Evolutionary conservation across 805 yeast species (phyloP).

Genomic region (Sugiyamaella americana): DNA sequence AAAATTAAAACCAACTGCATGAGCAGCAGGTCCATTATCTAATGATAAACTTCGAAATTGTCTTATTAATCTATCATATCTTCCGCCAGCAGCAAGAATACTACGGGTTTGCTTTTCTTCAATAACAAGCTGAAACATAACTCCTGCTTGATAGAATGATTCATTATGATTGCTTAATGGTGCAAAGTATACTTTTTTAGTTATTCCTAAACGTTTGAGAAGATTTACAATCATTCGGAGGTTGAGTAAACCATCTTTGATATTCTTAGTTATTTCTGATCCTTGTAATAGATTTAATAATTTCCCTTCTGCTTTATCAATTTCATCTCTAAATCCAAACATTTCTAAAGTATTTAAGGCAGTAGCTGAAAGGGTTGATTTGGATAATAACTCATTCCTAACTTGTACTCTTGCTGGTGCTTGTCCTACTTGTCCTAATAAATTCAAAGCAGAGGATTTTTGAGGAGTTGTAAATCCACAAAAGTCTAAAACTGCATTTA

Average conservation of each 20-base stretch:
- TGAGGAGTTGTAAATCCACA: slow-evolving; percentile 77
- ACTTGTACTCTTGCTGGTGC: slow-evolving; percentile 60
- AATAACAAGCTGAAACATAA: slow-evolving; percentile 83
- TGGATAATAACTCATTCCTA: slow-evolving; percentile 48
- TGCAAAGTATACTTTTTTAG: slow-evolving; percentile 52
- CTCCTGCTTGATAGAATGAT: slow-evolving; percentile 68
- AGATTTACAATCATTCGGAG: slow-evolving; percentile 52
- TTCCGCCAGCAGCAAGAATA: slow-evolving; percentile 85
- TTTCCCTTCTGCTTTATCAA: slow-evolving; percentile 56
- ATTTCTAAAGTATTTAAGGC: slow-evolving; percentile 73
- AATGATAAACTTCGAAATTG: slow-evolving; percentile 55
- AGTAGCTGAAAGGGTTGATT: slow-evolving; percentile 72
- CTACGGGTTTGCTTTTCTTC: slow-evolving; percentile 39
- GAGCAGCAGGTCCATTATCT: slow-evolving; percentile 33
- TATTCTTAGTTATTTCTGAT: slow-evolving; percentile 48
- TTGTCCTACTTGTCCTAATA: slow-evolving; percentile 71
- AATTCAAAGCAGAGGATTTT: slow-evolving; percentile 56
- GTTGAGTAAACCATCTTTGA: slow-evolving; percentile 59
- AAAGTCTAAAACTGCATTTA: slow-evolving; percentile 71
- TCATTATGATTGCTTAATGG: slow-evolving; percentile 84
- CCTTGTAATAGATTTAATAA: slow-evolving; percentile 68
- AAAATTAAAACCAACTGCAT: slow-evolving; percentile 83
- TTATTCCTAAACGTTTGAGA: slow-evolving; percentile 54
- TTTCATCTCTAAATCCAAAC: slow-evolving; percentile 69
- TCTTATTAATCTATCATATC: slow-evolving; percentile 72